Evolutionary conservation across 1,284 basidiomycete genomes (phyloP).

Genomic region (Agaricales sp.): DNA sequence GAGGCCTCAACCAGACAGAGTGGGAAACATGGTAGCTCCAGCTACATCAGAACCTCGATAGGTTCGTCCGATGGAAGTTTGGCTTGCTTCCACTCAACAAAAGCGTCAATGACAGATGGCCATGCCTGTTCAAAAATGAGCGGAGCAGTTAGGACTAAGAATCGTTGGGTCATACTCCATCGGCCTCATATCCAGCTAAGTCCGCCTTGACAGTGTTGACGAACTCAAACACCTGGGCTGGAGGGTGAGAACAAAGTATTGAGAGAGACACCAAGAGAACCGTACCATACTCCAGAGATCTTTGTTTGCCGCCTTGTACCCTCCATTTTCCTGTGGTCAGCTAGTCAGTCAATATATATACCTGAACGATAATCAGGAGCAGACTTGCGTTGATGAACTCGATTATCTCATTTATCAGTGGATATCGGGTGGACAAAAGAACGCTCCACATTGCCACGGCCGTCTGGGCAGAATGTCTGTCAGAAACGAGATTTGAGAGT

Average conservation of each 20-base stretch:
- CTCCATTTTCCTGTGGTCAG: slow-evolving; percentile 39
- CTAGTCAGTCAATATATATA: slow-evolving; percentile 6
- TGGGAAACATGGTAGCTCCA: too few relatives aligned
- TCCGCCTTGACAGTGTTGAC: slow-evolving; percentile 50
- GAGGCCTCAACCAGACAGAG: too few relatives aligned
- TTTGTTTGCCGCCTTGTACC: slow-evolving; percentile 68
- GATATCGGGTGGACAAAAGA: slow-evolving; percentile 49
- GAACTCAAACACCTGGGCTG: slow-evolving; percentile 57
- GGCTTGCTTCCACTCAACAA: slow-evolving; percentile 51
- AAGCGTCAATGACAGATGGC: slow-evolving; percentile 71
- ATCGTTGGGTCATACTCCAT: slow-evolving; percentile 53
- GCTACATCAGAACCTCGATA: too few relatives aligned
- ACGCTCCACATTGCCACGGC: slow-evolving; percentile 67
- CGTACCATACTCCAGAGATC: slow-evolving; percentile 78
- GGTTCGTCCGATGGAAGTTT: too few relatives aligned
- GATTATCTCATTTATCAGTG: slow-evolving; percentile 49
- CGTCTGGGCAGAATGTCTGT: slow-evolving; percentile 31
- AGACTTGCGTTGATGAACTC: slow-evolving; percentile 56
- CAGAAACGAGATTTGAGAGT: slow-evolving; percentile 8
- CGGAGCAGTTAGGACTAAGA: too few relatives aligned
- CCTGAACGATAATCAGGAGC: too few relatives aligned
- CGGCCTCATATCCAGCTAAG: slow-evolving; percentile 56
- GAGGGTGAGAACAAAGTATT: slow-evolving; percentile 5
- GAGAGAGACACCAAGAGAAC: slow-evolving; percentile 9
- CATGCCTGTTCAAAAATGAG: slow-evolving; percentile 64